Base-by-base conservation (phyloP, 2,329 filamentous ascomycete species). In the Talaromyces sp. region DNA sequence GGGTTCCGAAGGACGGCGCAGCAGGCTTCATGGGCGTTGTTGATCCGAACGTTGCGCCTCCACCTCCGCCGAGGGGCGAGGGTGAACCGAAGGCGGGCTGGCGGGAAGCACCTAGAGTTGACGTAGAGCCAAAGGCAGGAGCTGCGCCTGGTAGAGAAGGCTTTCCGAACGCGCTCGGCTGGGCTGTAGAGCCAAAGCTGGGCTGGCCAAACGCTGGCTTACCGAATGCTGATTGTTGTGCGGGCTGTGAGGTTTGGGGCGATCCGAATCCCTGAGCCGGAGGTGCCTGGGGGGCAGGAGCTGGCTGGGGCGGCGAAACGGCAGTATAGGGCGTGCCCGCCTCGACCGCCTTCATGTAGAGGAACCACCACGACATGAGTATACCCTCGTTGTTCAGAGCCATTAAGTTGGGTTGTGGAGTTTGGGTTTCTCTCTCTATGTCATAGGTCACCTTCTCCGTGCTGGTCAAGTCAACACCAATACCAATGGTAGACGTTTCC, bases 331-430 rank as follows among this genome's bases (percentile, higher is more conserved):
- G 84, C 7, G 85, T 86, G 3, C 88, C 88, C 67, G 88, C 81
- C 62, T 88, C 85, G 64, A 99, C 87, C 1, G 93, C 92, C 49
- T 96, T 92, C 39, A 89, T 86, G 76, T 97, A 97, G 22, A 98
- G 84, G 51, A 98, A 78, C 91, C 93, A 97, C 92, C 93, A 99
- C 13, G 87, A 84, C 53, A 86, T 87, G 17, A 99, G 80, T 10
- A 96, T 78, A 65, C 95, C 95, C 70, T 97, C 91, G 66, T 96
- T 88, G 63, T 96, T 98, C 17, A 99, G 80, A 32, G 92, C 83
- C 82, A 95, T 88, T 49, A 96, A 81, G 11, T 88, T 91, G 6
- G 95, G 95, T 9, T 98, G 77, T 13, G 95, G 93, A 1, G 86
- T 87, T 0, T 88, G 83, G 4, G 92, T 96, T 64, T 85, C 81